Base-by-base conservation (phyloP, 164 flowering plant genomes). In the Aristolochia contorta region DNA sequence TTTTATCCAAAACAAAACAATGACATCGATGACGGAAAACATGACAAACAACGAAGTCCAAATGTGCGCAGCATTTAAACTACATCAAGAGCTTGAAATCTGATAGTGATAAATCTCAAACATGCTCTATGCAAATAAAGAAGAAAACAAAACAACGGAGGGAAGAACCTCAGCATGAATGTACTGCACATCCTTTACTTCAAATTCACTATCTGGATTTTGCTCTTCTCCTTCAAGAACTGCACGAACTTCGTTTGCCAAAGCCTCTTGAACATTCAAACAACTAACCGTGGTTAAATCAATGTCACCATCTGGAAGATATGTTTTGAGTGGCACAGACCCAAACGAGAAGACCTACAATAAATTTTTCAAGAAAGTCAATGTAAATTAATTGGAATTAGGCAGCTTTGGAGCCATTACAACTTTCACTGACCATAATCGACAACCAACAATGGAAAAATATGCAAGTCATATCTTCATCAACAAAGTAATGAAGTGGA, bases 261-360 rank as follows among this genome's bases (percentile, higher is more conserved):
- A 66, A 50, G 82, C 65, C 51, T 90, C 96, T 66, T 85, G 95
- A 41, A 60, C 57, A 67, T 75, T 75, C 22, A 62, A 62, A 58
- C 71, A 65, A 69, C 81, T 74, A 70, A 86, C 74, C 25, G 64
- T 49, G 46, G 97, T 87, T 69, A 93, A 72, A 72, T 93, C 98
- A 65, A 93, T 93, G 66, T 93, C 98, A 60, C 98, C 98, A 77
- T 93, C 98, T 59, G 97, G 96, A 61, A 93, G 90, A 78, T 93
- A 93, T 6, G 98, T 93, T 74, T 80, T 86, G 56, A 93, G 63
- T 13, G 97, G 98, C 24, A 93, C 98, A 6, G 97, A 93, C 4
- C 98, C 98, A 78, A 82, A 87, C 13, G 94, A 84, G 50, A 81
- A 84, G 4, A 87, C 89, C 97, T 93, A 84, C 13, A 69, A 67